Evolutionary conservation across 331 rosid genomes (phyloP), one percentile per base, ranked within the genome.

Genomic region (Erythrophleum ivorense): DNA sequence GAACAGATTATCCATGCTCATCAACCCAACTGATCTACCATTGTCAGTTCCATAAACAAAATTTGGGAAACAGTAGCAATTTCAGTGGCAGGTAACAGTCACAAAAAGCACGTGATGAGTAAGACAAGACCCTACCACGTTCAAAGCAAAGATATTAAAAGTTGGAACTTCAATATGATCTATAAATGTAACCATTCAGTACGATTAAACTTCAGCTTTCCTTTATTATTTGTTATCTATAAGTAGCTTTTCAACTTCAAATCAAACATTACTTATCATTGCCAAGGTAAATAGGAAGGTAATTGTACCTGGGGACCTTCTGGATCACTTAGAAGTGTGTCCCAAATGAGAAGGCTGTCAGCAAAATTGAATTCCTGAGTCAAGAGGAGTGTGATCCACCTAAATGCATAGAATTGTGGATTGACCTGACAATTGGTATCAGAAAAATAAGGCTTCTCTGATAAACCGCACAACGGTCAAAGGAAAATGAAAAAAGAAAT

Each of bases 281-380:
- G 65, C 40, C 53, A 55, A 73, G 66, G 46, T 55, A 63, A 31
- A 79, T 43, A 50, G n/a, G 67, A 80, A 85, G 58, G 45, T 71
- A 40, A 40, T 4, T 69, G 57, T 86, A 96, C 99, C 91, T 89
- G 97, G 24, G 97, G 98, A 64, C 99, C 99, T 72, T 96, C 98
- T 40, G 97, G 92, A 76, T 96, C 99, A 83, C 99, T 92, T 83
- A 96, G 80, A 78, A 96, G 91, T 52, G 94, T 89, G 83, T 96
- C 99, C 99, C 99, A 96, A 71, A 96, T 94, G 84, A 91, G 98
- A 82, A 92, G 94, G 82, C 94, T 92, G 84, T 96, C 99, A 5
- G 97, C 95, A 84, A 96, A 96, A 88, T 96, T 91, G 86, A 96
- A 96, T 78, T 96, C 99, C 87, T 96, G 99, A 72, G 99, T 96